phyloP scores from a whole-genome alignment of 768 basidiomycete species.

The Chiua virens region DNA sequence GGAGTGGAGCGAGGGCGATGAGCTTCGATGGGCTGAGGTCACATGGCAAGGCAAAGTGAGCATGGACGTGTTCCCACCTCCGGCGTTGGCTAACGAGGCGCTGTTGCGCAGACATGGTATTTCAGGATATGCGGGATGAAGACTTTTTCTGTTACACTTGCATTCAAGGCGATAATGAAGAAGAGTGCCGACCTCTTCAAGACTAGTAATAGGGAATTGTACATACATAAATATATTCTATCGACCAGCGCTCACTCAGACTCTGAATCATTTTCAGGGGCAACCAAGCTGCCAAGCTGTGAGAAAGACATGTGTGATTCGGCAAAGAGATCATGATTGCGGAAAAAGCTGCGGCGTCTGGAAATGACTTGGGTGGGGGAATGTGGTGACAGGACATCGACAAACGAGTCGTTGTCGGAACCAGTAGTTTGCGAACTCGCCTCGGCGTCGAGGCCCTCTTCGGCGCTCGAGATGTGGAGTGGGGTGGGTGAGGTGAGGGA shows the following conservation, averaged over 20 bases:
- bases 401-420: slow-evolving; percentile 13
- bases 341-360: slow-evolving; percentile 16
- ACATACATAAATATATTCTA: background rate
- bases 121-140: slow-evolving; percentile 48
- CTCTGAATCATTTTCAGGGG: slow-evolving; percentile 1
- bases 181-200: too few relatives aligned
- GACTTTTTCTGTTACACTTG: slow-evolving; percentile 41
- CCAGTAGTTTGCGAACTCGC: background rate
- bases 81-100: slow-evolving; percentile 3
- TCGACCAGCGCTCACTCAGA: background rate
- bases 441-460: background rate
- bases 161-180: background rate
- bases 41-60: slow-evolving; percentile 63
- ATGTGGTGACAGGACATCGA: slow-evolving; percentile 21
- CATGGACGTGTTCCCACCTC: background rate
- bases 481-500: background rate
- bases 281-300: slow-evolving; percentile 26
- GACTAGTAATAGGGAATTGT: too few relatives aligned
- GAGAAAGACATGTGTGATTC: slow-evolving; percentile 27
- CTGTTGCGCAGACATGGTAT: slow-evolving; percentile 47
- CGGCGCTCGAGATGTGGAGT: background rate
- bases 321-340: slow-evolving; percentile 26
- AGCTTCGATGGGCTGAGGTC: slow-evolving; percentile 59
- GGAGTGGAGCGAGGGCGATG: slow-evolving; percentile 31
- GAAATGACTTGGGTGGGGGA: slow-evolving; percentile 4